Conservation (phyloP, 352 stramenopile species). For the Phytophthora macrochlamydospora region DNA sequence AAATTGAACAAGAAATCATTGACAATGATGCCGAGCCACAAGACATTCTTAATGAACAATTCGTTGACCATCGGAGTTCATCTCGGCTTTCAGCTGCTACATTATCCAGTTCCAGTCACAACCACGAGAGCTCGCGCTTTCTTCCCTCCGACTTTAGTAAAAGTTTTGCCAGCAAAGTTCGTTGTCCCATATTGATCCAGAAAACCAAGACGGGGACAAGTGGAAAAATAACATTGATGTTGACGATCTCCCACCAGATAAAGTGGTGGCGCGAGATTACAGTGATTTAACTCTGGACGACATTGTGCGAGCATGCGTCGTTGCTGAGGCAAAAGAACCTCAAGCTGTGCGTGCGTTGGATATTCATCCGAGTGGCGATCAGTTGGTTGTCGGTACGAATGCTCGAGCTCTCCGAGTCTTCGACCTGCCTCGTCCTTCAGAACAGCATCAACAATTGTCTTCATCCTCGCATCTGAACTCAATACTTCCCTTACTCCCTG, state of each 20-base stretch:
- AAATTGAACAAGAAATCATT: not conserved
- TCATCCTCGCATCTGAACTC: slow-evolving; percentile 15
- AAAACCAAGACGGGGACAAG: slow-evolving; percentile 4
- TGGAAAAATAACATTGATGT: not conserved
- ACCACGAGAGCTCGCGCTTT: too few species aligned
- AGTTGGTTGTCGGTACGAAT: slow-evolving; percentile 71
- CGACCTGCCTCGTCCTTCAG: slow-evolving; percentile 34
- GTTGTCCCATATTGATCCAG: not conserved
- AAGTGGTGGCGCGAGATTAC: slow-evolving; percentile 25
- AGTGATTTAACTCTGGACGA: slow-evolving; percentile 7
- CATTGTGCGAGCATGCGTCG: too few species aligned
- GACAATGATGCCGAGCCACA: not conserved
- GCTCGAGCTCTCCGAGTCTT: slow-evolving; percentile 61
- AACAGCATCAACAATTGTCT: slow-evolving; percentile 13
- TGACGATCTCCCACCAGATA: not conserved
- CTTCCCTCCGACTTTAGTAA: not conserved
- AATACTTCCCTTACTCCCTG: slow-evolving; percentile 58
- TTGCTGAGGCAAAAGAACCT: slow-evolving; percentile 27
- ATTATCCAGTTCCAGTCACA: not conserved
- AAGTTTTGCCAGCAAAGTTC: not conserved
- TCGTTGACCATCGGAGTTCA: not conserved
- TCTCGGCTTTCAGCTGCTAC: not conserved
- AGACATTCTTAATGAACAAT: not conserved
- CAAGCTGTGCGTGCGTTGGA: slow-evolving; percentile 66
- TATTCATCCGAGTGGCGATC: slow-evolving; percentile 36